Base-by-base conservation (phyloP, 1,284 basidiomycete species). In the Tylopilus sp. region DNA sequence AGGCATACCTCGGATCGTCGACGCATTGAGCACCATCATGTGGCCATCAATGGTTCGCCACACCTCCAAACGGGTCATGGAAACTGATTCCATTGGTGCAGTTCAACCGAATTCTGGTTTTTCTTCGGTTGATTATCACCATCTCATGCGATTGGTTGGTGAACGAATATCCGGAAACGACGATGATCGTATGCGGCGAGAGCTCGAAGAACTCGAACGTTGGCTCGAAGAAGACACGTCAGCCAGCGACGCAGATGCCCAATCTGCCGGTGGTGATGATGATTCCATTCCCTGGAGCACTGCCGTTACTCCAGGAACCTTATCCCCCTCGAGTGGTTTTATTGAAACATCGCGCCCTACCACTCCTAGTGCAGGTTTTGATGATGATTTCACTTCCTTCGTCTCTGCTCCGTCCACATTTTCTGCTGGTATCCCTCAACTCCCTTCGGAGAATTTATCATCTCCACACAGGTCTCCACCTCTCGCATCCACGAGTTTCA, bases 1-100 rank as follows among this genome's bases (percentile, higher is more conserved):
- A 83, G 84, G 72, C 21, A 74, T 83, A 35, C 79, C 77, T 15
- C 79, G 89, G 21, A 81, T 89, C 11, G 56, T 87, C 15, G 87
- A 89, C 60, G 85, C 88, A 8, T 68, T 91, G 34, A 85, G 86
- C 63, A 89, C 87, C 1, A 82, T 91, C 56, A 89, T 91, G 84
- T 91, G 88, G 88, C 84, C 88, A 4, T 83, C 83, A 0, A 82
- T 91, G 77, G 65, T 78, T 36, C 53, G 47, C 2, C 56, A 49
- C 23, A 29, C 44, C 18, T 46, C 51, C 37, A 52, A 48, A 39
- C 39, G 44, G 2, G 30, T 15, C 16, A 47, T 42, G 0, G 29
- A 26, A 12, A 25, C 41, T 18, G 33, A 44, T 34, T 37, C 41
- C 23, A 35, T 48, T 21, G 34, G 34, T 11, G 18, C 18, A 19